Evolutionary conservation across 768 basidiomycete genomes (phyloP).

Genomic region (Rhodotorula sphaerocarpa): DNA sequence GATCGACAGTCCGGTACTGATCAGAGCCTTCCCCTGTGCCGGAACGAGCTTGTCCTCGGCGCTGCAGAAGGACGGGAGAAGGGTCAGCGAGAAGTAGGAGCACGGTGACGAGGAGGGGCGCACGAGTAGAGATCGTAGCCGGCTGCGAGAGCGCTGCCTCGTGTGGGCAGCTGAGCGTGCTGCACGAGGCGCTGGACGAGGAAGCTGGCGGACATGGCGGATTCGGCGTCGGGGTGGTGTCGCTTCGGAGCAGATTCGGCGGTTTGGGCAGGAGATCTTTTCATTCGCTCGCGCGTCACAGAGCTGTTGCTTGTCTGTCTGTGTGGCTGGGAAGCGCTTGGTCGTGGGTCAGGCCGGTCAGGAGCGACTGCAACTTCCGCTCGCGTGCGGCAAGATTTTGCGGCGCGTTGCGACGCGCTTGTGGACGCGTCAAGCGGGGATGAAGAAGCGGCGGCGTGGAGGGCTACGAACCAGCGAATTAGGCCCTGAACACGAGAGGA

Average conservation of each 20-base stretch:
- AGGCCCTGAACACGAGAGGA: too few relatives aligned
- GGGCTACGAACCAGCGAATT: too few relatives aligned
- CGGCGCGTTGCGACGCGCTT: too few relatives aligned
- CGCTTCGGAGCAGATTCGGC: slow-evolving; percentile 4
- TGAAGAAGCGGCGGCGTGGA: too few relatives aligned
- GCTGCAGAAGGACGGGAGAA: slow-evolving; percentile 46
- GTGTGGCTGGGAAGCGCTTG: too few relatives aligned
- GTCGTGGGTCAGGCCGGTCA: too few relatives aligned
- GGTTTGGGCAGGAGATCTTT: slow-evolving; percentile 16
- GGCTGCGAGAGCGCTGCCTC: slow-evolving; percentile 76
- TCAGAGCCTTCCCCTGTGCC: slow-evolving; percentile 78
- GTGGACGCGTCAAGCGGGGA: too few relatives aligned
- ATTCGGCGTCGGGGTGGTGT: background rate
- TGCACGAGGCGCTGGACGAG: slow-evolving; percentile 68
- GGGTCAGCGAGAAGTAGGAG: background rate
- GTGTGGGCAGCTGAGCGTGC: slow-evolving; percentile 72
- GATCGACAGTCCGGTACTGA: slow-evolving; percentile 85
- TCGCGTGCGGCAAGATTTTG: too few relatives aligned
- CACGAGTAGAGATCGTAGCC: slow-evolving; percentile 94
- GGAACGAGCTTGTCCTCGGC: slow-evolving; percentile 78
- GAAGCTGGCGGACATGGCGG: slow-evolving; percentile 14
- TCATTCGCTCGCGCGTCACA: too few relatives aligned
- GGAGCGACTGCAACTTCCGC: too few relatives aligned
- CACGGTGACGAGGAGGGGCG: background rate
- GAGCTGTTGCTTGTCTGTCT: too few relatives aligned